Evolutionary conservation across 1,139 yeast genomes (phyloP).

Genomic region (Blastobotrys ciferrii): DNA sequence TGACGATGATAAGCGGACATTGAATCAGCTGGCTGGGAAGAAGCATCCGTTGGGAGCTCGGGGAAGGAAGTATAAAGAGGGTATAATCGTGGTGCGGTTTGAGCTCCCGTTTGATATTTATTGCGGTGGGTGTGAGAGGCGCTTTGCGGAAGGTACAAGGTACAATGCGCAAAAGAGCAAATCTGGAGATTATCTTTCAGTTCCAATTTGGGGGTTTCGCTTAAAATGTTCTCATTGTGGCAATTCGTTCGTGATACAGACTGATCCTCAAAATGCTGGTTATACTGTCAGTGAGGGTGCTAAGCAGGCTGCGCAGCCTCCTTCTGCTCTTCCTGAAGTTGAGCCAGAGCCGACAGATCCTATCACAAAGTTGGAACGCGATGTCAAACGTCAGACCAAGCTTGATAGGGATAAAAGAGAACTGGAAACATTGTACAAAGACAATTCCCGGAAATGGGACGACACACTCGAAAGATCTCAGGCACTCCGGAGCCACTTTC

Average conservation of each 20-base stretch:
- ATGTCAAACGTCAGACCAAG: conserved; percentile 6
- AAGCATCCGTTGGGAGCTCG: conserved; percentile 28
- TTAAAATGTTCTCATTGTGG: conserved; percentile 35
- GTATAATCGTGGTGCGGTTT: conserved; percentile 34
- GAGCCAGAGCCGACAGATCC: conserved; percentile 19
- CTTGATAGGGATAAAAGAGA: conserved; percentile 15
- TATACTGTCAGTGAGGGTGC: conserved; percentile 33
- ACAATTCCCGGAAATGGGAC: conserved; percentile 24
- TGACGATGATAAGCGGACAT: conserved; percentile 32
- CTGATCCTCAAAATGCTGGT: conserved; percentile 37
- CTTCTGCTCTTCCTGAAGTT: background rate
- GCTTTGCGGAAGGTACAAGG: conserved; percentile 35
- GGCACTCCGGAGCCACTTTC: conserved; percentile 22
- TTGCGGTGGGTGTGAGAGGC: conserved; percentile 31
- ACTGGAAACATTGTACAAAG: conserved; percentile 17
- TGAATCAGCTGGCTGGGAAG: conserved; percentile 34
- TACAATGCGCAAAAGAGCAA: conserved; percentile 37
- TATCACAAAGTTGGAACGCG: conserved; percentile 24
- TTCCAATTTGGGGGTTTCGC: conserved; percentile 34
- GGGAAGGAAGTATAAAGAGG: conserved; percentile 29
- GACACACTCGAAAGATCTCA: conserved; percentile 26
- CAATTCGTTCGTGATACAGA: conserved; percentile 30
- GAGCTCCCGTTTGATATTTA: conserved; percentile 35
- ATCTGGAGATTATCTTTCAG: conserved; percentile 32
- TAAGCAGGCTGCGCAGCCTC: conserved; percentile 28